A percentile compares a stretch with the other conserved stretches of the same genome.
Conservation (phyloP, 352 stramenopile species). For the Halophytophthora batemanensis region DNA sequence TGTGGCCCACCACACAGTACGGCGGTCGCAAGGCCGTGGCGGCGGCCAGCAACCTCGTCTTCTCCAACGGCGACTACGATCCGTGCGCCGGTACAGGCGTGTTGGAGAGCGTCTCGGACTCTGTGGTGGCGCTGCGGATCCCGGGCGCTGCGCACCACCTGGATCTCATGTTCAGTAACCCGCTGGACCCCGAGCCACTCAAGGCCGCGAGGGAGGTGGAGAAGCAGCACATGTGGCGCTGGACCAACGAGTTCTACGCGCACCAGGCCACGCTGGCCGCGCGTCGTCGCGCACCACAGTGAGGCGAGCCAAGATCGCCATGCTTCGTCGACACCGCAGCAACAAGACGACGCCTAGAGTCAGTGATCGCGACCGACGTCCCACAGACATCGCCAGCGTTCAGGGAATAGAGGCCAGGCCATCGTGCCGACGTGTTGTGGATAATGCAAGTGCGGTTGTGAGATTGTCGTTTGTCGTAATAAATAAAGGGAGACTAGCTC, state of each 20-base stretch:
- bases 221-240: conserved; percentile 50
- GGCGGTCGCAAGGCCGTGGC: conserved; percentile 32
- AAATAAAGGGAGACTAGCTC: no score
- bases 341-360: no score
- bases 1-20: conserved; percentile 42
- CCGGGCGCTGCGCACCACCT: conserved; percentile 62
- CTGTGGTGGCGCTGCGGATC: conserved; percentile 51
- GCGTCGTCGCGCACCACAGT: no score
- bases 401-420: no score
- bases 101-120: conserved; percentile 37
- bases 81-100: conserved; percentile 80
- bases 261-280: conserved; percentile 7
- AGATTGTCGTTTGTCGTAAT: no score
- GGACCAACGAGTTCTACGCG: conserved; percentile 41
- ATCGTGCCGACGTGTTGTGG: no score
- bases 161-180: conserved; percentile 80
- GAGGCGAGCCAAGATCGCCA: no score
- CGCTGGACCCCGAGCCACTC: conserved; percentile 49
- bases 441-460: no score
- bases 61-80: conserved; percentile 88
- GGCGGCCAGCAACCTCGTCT: conserved; percentile 84
- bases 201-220: conserved; percentile 38
- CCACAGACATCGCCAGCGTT: no score
- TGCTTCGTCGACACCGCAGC: no score
- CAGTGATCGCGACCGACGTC: no score